Conservation (phyloP, 192 early-diverging fungal genomes). For the Coemansia sp. region DNA sequence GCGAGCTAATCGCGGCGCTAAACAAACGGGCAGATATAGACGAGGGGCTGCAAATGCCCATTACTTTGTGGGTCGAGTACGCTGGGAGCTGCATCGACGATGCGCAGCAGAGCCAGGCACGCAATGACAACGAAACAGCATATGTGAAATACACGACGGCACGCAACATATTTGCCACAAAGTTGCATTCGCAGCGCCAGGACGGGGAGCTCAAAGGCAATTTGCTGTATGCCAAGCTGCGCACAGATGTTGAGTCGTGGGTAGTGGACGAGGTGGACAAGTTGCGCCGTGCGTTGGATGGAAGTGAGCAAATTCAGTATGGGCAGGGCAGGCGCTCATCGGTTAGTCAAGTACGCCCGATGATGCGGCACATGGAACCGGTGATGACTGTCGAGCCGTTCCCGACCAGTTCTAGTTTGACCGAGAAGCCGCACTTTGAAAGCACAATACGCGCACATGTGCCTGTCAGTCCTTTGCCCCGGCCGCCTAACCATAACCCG, state of each 20-base stretch:
- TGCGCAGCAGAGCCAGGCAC: conserved; percentile 13
- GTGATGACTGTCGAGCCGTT: too few species aligned
- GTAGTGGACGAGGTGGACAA: conserved; percentile 29
- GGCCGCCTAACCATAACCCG: conserved; percentile 1
- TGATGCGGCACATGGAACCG: background rate
- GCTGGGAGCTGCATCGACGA: conserved; percentile 36
- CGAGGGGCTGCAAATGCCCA: conserved; percentile 16
- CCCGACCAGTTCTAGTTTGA: too few species aligned
- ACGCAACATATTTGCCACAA: conserved; percentile 55
- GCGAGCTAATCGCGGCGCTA: conserved; percentile 18
- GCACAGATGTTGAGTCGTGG: conserved; percentile 30
- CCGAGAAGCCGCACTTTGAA: too few species aligned
- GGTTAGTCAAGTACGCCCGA: background rate
- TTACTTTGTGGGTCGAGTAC: conserved; percentile 27
- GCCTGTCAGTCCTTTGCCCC: background rate
- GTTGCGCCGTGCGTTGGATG: conserved; percentile 9
- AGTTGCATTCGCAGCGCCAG: conserved; percentile 46
- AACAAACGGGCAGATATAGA: conserved; percentile 35
- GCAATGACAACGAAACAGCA: conserved; percentile 35
- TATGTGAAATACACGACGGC: conserved; percentile 44
- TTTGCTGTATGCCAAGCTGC: conserved; percentile 47
- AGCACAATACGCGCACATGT: background rate
- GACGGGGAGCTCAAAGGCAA: conserved; percentile 46
- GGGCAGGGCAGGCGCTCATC: background rate
- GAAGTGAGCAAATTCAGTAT: background rate